Conservation (phyloP, 2,329 filamentous ascomycete genomes). For the Elsinoe batatas region DNA sequence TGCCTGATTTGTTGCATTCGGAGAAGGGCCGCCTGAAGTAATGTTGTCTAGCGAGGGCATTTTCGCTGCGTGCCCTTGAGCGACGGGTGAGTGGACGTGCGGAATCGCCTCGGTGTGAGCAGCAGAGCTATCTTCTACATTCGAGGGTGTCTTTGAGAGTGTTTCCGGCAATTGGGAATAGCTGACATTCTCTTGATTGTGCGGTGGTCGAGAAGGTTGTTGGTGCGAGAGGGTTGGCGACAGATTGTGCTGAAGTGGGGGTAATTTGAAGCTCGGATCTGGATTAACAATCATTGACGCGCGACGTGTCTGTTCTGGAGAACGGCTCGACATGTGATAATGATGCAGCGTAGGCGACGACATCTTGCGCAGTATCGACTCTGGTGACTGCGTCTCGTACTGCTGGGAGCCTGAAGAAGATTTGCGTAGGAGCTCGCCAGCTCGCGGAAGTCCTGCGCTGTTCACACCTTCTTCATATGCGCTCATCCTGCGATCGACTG, state of each 20-base stretch:
- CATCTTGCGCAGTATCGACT: constrained; percentile 25
- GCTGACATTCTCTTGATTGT: background rate
- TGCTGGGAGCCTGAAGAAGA: constrained; percentile 27
- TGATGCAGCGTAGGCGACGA: constrained; percentile 39
- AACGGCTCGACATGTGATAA: constrained; percentile 37
- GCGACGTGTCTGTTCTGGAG: constrained; percentile 34
- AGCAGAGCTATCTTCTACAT: too few species aligned
- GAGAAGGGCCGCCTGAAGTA: background rate
- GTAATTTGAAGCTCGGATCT: constrained; percentile 29
- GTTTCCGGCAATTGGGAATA: too few species aligned
- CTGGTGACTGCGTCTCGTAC: constrained; percentile 22
- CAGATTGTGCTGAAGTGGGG: constrained; percentile 30
- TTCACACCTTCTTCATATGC: constrained; percentile 20
- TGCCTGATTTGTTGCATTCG: too few species aligned
- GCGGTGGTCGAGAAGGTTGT: background rate
- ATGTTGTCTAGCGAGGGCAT: too few species aligned
- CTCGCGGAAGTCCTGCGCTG: constrained; percentile 24
- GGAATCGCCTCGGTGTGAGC: too few species aligned
- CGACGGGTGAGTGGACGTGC: too few species aligned
- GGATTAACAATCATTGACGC: constrained; percentile 26
- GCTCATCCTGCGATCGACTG: constrained; percentile 16
- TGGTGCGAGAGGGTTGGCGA: background rate
- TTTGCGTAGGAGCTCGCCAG: constrained; percentile 29
- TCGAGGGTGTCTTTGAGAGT: too few species aligned
- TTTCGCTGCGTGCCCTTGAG: too few species aligned